Conservation (phyloP, 257 asterid genomes). For the Apocynum venetum region DNA sequence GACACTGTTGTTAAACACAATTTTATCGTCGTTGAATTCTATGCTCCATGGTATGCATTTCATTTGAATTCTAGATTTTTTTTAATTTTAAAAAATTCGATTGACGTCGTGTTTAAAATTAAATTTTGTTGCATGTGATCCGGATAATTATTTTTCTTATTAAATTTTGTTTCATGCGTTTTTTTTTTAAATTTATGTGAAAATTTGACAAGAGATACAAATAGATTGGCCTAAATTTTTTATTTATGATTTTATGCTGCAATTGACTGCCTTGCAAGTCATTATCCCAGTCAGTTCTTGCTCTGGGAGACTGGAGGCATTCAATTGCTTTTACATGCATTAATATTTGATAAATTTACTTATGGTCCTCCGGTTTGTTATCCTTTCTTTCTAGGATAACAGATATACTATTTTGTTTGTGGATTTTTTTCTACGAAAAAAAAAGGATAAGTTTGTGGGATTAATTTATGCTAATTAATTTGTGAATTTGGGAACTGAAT, state of each 20-base stretch:
- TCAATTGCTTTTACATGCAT: background rate
- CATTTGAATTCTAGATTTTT: background rate
- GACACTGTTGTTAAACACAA: constrained; percentile 40
- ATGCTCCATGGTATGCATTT: constrained; percentile 63
- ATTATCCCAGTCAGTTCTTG: background rate
- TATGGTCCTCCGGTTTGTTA: background rate
- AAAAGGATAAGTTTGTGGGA: background rate
- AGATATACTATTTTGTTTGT: no score
- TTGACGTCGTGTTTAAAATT: background rate
- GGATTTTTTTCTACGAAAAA: background rate
- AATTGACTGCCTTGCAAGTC: background rate
- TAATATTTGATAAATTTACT: background rate
- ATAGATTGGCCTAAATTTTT: background rate
- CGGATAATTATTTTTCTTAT: background rate
- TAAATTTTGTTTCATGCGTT: background rate
- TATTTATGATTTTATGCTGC: background rate
- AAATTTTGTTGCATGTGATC: background rate
- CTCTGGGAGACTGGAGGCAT: background rate
- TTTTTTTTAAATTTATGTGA: background rate
- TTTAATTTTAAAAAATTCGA: background rate
- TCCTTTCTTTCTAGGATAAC: background rate
- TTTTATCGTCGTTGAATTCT: constrained; percentile 76
- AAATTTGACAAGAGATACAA: background rate
- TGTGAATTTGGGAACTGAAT: background rate
- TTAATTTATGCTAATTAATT: background rate